Conservation (phyloP, 352 stramenopile genomes). For the Pythium aquatile region DNA sequence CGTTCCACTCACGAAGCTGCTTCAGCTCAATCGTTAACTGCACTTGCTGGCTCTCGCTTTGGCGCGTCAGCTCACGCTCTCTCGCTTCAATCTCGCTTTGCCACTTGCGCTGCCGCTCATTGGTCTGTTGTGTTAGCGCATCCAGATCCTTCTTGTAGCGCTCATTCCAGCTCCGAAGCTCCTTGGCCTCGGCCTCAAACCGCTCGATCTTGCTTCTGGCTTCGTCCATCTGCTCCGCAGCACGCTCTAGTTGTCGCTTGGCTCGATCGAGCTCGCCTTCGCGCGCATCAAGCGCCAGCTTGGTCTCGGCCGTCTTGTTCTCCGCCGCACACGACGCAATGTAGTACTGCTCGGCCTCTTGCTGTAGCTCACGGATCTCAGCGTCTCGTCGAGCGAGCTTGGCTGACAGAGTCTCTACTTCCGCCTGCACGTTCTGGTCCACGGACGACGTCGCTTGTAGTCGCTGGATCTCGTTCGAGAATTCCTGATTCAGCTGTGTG, state of each 20-base stretch:
- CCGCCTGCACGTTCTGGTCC: conserved; percentile 1
- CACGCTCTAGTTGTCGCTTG: conserved; percentile 7
- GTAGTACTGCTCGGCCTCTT: conserved; percentile 14
- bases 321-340: conserved; percentile 15
- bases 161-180: conserved; percentile 20
- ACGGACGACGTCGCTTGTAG: conserved; percentile 6
- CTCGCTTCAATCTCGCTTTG: neutral
- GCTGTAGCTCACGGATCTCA: conserved; percentile 16
- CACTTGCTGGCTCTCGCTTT: conserved; percentile 1
- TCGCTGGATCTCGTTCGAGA: conserved; percentile 5
- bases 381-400: conserved; percentile 20
- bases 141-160: conserved; percentile 19
- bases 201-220: conserved; percentile 9
- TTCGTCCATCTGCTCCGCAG: conserved; percentile 8
- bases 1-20: conserved; percentile 18
- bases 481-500: conserved; percentile 1
- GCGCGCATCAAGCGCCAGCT: conserved; percentile 12
- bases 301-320: conserved; percentile 7
- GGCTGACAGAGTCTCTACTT: conserved; percentile 8
- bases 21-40: neutral
- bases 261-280: conserved; percentile 13
- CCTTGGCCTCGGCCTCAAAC: conserved; percentile 10
- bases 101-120: neutral
- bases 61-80: conserved; percentile 7
- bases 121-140: conserved; percentile 2